Evolutionary conservation across 139 green algal species (phyloP).

Genomic region (Micromonas pusilla): DNA sequence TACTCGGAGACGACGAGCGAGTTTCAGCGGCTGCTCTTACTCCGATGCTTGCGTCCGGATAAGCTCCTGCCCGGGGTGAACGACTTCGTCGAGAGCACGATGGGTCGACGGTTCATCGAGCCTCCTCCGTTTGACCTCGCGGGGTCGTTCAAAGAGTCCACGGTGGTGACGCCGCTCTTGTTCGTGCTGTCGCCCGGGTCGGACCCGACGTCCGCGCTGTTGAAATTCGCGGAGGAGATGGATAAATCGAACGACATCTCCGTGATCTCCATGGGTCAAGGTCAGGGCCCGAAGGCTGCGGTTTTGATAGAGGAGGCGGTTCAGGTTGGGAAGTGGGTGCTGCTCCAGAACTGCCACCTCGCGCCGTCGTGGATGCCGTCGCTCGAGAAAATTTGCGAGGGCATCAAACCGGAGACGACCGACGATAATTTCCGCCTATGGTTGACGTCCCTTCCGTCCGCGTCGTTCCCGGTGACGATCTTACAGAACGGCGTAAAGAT

Average conservation of each 20-base stretch:
- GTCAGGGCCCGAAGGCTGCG: slow-evolving; percentile 39
- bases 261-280: slow-evolving; percentile 39
- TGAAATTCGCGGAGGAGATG: slow-evolving; percentile 40
- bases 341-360: slow-evolving; percentile 49
- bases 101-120: slow-evolving; percentile 34
- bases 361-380: slow-evolving; percentile 42
- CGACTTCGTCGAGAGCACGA: slow-evolving; percentile 29
- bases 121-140: slow-evolving; percentile 38
- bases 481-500: slow-evolving; percentile 71
- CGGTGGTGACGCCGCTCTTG: slow-evolving; percentile 29
- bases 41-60: slow-evolving; percentile 39
- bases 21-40: slow-evolving; percentile 35
- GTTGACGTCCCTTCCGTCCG: slow-evolving; percentile 62
- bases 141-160: slow-evolving; percentile 32
- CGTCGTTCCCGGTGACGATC: slow-evolving; percentile 63
- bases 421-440: slow-evolving; percentile 58
- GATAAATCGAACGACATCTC: slow-evolving; percentile 25
- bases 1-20: neutral
- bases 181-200: slow-evolving; percentile 38
- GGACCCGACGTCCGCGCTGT: slow-evolving; percentile 40
- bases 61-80: slow-evolving; percentile 36
- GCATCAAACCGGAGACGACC: slow-evolving; percentile 28
- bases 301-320: slow-evolving; percentile 35
- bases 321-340: slow-evolving; percentile 34
- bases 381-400: slow-evolving; percentile 44